Evolutionary conservation across 768 basidiomycete species (phyloP).

Genomic region (Megacollybia marginata): DNA sequence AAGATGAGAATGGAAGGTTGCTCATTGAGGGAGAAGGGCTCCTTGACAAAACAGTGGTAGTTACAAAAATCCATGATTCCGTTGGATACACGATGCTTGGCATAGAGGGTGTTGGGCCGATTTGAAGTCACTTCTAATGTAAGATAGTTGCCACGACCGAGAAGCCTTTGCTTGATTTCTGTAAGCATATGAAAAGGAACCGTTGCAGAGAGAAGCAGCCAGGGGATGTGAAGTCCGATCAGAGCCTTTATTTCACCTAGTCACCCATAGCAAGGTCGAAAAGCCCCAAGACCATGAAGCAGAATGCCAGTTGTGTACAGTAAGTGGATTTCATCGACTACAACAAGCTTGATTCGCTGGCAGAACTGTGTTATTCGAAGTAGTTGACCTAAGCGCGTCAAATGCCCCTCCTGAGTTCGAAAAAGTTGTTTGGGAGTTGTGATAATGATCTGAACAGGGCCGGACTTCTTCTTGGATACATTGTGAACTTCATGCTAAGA

Average conservation of each 20-base stretch:
- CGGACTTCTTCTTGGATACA: too few species aligned
- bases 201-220: neutral
- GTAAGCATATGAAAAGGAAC: neutral
- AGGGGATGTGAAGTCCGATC: neutral
- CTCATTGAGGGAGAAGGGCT: neutral
- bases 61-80: too few species aligned
- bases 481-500: too few species aligned
- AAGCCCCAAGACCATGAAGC: neutral
- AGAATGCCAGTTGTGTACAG: neutral
- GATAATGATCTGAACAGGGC: too few species aligned
- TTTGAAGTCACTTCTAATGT: neutral
- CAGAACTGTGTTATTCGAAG: too few species aligned
- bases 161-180: neutral
- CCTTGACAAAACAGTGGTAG: neutral
- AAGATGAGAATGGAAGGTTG: neutral
- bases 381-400: too few species aligned
- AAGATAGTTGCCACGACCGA: neutral
- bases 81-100: too few species aligned
- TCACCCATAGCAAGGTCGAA: neutral
- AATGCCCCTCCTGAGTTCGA: too few species aligned
- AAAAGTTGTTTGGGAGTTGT: too few species aligned
- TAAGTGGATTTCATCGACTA: too few species aligned
- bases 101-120: neutral
- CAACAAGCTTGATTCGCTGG: too few species aligned
- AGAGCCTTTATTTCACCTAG: too few species aligned